Conservation (phyloP, 208 protist species). For the Trichomonas vaginalis region DNA sequence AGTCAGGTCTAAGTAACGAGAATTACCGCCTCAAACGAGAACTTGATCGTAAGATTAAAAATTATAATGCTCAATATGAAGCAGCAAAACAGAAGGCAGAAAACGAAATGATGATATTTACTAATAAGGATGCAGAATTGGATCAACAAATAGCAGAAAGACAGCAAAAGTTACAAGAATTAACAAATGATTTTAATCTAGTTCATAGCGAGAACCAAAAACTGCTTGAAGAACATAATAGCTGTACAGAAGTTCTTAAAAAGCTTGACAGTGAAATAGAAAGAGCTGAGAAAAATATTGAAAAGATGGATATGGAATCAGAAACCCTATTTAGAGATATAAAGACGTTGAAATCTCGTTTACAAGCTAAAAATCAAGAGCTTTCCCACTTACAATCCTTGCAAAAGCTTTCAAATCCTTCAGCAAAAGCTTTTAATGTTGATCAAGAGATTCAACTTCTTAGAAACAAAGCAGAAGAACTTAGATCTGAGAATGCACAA, state of each 20-base stretch:
- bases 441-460: neutral
- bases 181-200: neutral
- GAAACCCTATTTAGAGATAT: neutral
- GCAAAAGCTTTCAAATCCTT: neutral
- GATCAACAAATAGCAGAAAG: neutral
- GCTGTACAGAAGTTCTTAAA: neutral
- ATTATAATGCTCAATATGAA: neutral
- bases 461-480: neutral
- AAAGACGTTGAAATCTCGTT: neutral
- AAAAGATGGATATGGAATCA: neutral
- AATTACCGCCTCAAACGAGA: neutral
- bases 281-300: neutral
- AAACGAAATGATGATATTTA: neutral
- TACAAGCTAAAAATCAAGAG: neutral
- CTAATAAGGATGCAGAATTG: neutral
- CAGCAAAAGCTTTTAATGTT: neutral
- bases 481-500: conserved; percentile 1
- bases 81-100: conserved; percentile 6
- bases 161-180: neutral
- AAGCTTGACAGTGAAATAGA: neutral
- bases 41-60: neutral
- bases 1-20: neutral
- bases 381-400: neutral
- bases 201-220: neutral
- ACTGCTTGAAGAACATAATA: neutral